These are phyloP conservation scores for Prototheca cutis DNA, from an alignment of 163 green algal genomes.

Conservation along the genomic window DNA sequence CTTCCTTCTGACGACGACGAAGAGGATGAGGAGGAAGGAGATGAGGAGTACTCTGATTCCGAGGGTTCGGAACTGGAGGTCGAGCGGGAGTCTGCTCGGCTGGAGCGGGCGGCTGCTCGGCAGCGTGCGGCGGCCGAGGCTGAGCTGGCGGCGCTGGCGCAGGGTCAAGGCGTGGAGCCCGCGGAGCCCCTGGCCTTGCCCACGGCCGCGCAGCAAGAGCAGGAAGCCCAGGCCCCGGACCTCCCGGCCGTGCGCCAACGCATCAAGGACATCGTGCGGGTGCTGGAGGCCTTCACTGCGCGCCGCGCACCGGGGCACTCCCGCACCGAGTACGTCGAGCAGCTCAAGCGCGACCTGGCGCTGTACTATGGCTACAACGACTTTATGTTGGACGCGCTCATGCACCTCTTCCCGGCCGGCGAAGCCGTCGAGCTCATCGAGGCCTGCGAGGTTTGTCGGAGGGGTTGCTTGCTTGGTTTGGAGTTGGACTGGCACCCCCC, in stretches of 20 bases:
- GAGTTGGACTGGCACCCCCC: too few species aligned
- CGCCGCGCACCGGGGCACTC: slow-evolving; percentile 36
- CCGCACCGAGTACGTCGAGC: slow-evolving; percentile 65
- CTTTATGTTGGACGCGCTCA: slow-evolving; percentile 80
- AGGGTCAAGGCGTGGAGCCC: slow-evolving; percentile 32
- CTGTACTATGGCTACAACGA: slow-evolving; percentile 95
- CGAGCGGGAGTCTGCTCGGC: slow-evolving; percentile 20
- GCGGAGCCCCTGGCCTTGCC: slow-evolving; percentile 19
- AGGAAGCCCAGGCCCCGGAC: slow-evolving; percentile 33
- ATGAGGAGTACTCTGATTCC: not conserved
- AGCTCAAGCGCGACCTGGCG: slow-evolving; percentile 74
- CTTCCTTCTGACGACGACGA: slow-evolving; percentile 20
- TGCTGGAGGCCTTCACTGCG: slow-evolving; percentile 76
- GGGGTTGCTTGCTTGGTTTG: not conserved
- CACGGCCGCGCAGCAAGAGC: not conserved
- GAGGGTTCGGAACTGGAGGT: slow-evolving; percentile 21
- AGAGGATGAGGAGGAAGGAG: slow-evolving; percentile 7
- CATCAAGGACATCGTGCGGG: slow-evolving; percentile 60
- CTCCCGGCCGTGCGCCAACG: slow-evolving; percentile 34
- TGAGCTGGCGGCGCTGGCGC: slow-evolving; percentile 32
- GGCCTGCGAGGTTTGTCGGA: slow-evolving; percentile 44
- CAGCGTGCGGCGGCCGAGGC: slow-evolving; percentile 21
- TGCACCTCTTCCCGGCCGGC: slow-evolving; percentile 61
- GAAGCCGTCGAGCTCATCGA: slow-evolving; percentile 76
- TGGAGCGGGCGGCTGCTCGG: slow-evolving; percentile 13